Evolutionary conservation across 257 asterid genomes (phyloP), one percentile per base, ranked within the genome.

Genomic region (Solanum boliviense): DNA sequence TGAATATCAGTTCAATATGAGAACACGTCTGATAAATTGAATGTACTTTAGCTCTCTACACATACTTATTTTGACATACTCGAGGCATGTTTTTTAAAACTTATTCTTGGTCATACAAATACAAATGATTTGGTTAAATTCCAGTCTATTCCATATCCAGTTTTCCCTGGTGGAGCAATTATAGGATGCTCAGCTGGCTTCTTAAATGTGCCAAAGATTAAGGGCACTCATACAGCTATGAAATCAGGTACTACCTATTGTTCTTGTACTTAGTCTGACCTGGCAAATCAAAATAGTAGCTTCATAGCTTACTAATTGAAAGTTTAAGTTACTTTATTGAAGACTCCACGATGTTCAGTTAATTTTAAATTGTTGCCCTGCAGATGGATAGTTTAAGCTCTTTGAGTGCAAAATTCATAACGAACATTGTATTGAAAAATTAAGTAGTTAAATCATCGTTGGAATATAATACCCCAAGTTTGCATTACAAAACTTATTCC

Each of bases 171-270:
- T 89, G 99, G 99, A 83, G 99, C 99, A 89, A 92, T 97, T 92
- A 93, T 97, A 58, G 99, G 99, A 84, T 97, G 99, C 93, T 97
- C 99, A 87, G 99, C 99, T 84, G 99, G 99, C 90, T 96, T 97
- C 93, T 92, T 97, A 75, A 97, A 97, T 88, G 99, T 97, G 76
- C 99, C 98, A 23, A 96, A 97, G 90, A 95, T 97, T 71, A 97
- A 96, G 92, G 99, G 99, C 86, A 94, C 99, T 5, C 99, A 97
- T 88, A 97, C 99, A 44, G 99, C 99, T 52, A 97, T 97, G 98
- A 97, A 97, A 92, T 97, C 99, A 91, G 99, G 99, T 96, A 92
- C 60, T 29, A 34, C 71, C 29, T 88, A 35, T 68, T 81, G 31
- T 89, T 39, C 68, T 86, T 36, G 39, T 15, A 83, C 70, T 76